phyloP scores from a whole-genome alignment of 768 basidiomycete species.

The Russula sp. region DNA sequence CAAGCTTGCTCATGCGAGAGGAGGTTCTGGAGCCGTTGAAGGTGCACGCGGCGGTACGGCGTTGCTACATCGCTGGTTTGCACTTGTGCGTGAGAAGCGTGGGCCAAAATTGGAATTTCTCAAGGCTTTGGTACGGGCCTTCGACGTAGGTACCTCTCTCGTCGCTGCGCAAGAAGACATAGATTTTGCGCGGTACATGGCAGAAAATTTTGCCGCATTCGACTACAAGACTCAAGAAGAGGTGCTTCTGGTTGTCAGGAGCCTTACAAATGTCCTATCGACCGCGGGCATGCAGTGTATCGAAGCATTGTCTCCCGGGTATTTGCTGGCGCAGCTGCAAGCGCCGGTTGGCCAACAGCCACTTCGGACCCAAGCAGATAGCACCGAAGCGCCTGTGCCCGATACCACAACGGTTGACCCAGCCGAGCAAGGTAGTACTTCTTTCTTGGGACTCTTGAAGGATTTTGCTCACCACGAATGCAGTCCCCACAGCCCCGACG shows the following conservation, averaged over 20 bases:
- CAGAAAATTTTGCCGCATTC: conserved; percentile 88
- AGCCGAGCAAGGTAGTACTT: conserved; percentile 7
- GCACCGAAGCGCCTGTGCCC: not conserved
- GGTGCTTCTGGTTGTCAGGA: conserved; percentile 78
- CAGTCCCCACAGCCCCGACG: not conserved
- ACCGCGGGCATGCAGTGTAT: conserved; percentile 80
- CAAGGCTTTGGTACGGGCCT: conserved; percentile 74
- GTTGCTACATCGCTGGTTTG: conserved; percentile 86
- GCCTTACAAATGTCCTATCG: conserved; percentile 70
- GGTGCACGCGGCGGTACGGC: conserved; percentile 56
- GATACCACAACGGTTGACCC: not conserved
- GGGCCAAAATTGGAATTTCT: conserved; percentile 81
- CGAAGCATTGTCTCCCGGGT: conserved; percentile 66
- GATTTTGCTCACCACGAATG: not conserved
- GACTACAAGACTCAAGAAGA: conserved; percentile 98
- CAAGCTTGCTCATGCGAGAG: conserved; percentile 43
- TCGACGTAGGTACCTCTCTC: conserved; percentile 64
- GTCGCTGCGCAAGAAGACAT: conserved; percentile 74
- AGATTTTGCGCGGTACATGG: conserved; percentile 86
- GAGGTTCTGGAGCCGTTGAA: conserved; percentile 39
- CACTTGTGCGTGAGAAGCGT: conserved; percentile 89
- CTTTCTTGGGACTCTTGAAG: not conserved
- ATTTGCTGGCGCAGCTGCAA: conserved; percentile 62
- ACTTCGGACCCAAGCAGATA: not conserved
- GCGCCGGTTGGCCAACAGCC: conserved; percentile 29